Conservation (phyloP, 352 stramenopile genomes). For the Blastocystis sp. region DNA sequence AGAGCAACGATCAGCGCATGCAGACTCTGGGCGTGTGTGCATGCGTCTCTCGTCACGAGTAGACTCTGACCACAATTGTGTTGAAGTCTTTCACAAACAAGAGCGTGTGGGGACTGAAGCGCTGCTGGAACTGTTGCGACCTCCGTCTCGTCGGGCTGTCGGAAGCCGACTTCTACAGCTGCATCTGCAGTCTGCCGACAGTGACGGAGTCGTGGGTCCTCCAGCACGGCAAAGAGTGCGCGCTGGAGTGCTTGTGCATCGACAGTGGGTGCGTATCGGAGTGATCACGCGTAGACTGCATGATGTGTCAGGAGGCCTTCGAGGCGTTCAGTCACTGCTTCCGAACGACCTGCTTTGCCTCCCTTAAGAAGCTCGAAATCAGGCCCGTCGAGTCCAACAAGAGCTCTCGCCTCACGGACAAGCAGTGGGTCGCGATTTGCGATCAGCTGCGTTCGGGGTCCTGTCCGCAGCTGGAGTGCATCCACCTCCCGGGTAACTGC, state of each 20-base stretch:
- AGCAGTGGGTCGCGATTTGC: conserved; percentile 34
- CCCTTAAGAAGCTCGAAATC: conserved; percentile 6
- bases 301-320: conserved; percentile 50
- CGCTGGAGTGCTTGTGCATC: conserved; percentile 17
- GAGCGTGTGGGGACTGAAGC: conserved; percentile 62
- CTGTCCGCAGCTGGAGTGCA: conserved; percentile 44
- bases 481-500: conserved; percentile 26
- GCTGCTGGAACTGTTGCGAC: conserved; percentile 45
- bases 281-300: conserved; percentile 1
- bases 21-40: conserved; percentile 6
- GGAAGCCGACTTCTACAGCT: conserved; percentile 67
- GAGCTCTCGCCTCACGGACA: conserved; percentile 44
- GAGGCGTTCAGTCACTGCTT: conserved; percentile 62
- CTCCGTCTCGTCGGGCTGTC: conserved; percentile 31
- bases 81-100: conserved; percentile 66
- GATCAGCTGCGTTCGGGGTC: background rate
- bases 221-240: conserved; percentile 23
- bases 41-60: background rate
- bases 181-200: conserved; percentile 43
- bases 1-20: conserved; percentile 61
- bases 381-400: conserved; percentile 38
- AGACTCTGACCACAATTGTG: conserved; percentile 60
- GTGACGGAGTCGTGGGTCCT: conserved; percentile 45
- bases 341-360: conserved; percentile 34
- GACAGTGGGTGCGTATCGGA: conserved; percentile 17